These are phyloP conservation scores for Coccinonectria pachysandricola DNA, from an alignment of 2,329 filamentous ascomycete species.

Conservation along the genomic window DNA sequence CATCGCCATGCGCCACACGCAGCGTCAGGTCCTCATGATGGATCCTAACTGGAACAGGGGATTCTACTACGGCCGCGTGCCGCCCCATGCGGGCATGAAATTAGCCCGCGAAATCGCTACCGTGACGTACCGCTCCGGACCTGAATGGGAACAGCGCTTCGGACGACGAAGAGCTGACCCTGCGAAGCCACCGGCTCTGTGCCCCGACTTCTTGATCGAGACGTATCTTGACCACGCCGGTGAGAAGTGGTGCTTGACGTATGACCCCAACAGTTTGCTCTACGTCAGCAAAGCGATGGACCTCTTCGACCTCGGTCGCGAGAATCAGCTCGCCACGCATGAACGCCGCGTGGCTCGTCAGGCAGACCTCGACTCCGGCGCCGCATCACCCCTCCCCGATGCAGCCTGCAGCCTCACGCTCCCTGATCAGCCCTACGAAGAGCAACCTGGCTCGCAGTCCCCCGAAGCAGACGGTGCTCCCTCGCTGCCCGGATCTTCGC, in stretches of 20 bases:
- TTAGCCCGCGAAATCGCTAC: conserved; percentile 94
- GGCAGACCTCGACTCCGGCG: conserved; percentile 43
- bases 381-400: conserved; percentile 35
- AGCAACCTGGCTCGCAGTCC: conserved; percentile 51
- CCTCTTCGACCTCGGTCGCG: conserved; percentile 77
- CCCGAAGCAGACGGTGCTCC: conserved; percentile 19
- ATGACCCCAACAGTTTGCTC: conserved; percentile 88
- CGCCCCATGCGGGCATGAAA: conserved; percentile 95
- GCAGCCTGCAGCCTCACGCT: conserved; percentile 65
- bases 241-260: conserved; percentile 95
- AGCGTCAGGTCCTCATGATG: conserved; percentile 98
- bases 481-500: conserved; percentile 25
- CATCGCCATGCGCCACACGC: conserved; percentile 96
- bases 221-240: conserved; percentile 97
- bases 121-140: conserved; percentile 90
- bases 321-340: conserved; percentile 54
- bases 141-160: conserved; percentile 95
- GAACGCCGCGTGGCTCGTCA: conserved; percentile 52
- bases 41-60: conserved; percentile 94
- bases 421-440: conserved; percentile 75
- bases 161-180: conserved; percentile 78
- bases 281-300: conserved; percentile 99
- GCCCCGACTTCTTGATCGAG: conserved; percentile 94
- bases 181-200: conserved; percentile 80
- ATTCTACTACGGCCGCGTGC: conserved; percentile 82